Conservation (phyloP, 192 early-diverging fungal genomes). For the Gamsiella multidivaricata region DNA sequence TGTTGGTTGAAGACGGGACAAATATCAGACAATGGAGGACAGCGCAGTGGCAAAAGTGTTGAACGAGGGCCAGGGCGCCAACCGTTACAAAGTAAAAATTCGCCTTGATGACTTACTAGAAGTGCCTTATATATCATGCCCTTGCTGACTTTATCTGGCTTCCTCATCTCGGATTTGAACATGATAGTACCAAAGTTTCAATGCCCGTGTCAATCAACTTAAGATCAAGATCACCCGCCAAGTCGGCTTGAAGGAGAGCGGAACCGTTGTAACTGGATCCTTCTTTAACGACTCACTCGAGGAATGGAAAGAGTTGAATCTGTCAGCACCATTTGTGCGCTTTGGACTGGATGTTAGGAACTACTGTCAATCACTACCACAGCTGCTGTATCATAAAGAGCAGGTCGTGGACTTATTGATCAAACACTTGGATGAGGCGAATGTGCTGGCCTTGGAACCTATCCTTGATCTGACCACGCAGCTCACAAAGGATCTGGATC, state of each 20-base stretch:
- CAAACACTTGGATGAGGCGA: constrained; percentile 69
- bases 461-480: constrained; percentile 84
- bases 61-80: constrained; percentile 73
- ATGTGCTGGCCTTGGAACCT: constrained; percentile 80
- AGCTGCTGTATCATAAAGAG: constrained; percentile 91
- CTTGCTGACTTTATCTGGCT: not conserved
- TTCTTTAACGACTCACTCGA: constrained; percentile 88
- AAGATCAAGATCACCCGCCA: constrained; percentile 85
- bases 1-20: no score
- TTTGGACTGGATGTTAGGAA: constrained; percentile 76
- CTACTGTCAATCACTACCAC: constrained; percentile 80
- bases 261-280: constrained; percentile 72
- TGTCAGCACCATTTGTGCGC: constrained; percentile 80
- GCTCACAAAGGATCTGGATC: constrained; percentile 91
- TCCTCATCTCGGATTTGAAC: not conserved
- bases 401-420: constrained; percentile 74
- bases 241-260: constrained; percentile 62
- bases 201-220: constrained; percentile 74
- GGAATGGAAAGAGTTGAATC: constrained; percentile 91
- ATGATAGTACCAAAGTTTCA: constrained; percentile 82
- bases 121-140: not conserved
- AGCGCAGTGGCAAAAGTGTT: constrained; percentile 62
- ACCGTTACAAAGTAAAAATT: constrained; percentile 70
- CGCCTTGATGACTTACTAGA: not conserved
- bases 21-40: constrained; percentile 52